These are phyloP conservation scores for Penicillium pulvis DNA, from an alignment of 495 filamentous ascomycete genomes.

Conservation along the genomic window DNA sequence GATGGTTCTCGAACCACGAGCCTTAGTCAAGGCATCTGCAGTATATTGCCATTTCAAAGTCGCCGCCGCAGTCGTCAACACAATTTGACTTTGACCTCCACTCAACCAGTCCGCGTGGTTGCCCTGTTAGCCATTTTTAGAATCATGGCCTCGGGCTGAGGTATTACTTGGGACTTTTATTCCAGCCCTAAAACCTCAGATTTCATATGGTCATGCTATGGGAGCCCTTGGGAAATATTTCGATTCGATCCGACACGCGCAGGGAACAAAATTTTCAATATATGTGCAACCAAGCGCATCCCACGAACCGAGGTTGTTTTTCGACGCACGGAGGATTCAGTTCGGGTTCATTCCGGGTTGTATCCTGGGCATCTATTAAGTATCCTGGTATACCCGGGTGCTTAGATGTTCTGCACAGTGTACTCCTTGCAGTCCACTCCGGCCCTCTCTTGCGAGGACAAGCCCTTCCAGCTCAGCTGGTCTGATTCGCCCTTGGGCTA, in stretches of 20 bases:
- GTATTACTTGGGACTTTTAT: background rate
- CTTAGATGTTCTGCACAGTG: background rate
- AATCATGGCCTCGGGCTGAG: background rate
- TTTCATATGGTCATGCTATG: no score
- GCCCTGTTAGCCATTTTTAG: slow-evolving; percentile 7
- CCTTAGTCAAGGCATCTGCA: slow-evolving; percentile 9
- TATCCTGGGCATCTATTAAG: slow-evolving; percentile 2
- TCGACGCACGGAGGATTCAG: background rate
- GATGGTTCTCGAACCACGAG: slow-evolving; percentile 7
- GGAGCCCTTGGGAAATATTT: background rate
- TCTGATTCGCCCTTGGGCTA: slow-evolving; percentile 10
- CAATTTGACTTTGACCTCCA: slow-evolving; percentile 16
- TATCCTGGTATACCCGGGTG: background rate
- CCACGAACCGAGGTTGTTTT: background rate
- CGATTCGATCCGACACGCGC: slow-evolving; percentile 1
- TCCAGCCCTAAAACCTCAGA: background rate
- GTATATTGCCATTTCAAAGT: slow-evolving; percentile 15
- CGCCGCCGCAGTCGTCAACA: slow-evolving; percentile 7
- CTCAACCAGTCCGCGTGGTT: background rate
- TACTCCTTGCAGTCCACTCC: background rate
- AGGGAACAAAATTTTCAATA: background rate
- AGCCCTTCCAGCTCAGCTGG: slow-evolving; percentile 17
- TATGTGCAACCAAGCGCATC: background rate
- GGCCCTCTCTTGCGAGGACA: slow-evolving; percentile 1
- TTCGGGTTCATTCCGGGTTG: background rate